These are phyloP conservation scores for Dacryopinax primogenitus DNA, from an alignment of 768 basidiomycete genomes.

Conservation along the genomic window DNA sequence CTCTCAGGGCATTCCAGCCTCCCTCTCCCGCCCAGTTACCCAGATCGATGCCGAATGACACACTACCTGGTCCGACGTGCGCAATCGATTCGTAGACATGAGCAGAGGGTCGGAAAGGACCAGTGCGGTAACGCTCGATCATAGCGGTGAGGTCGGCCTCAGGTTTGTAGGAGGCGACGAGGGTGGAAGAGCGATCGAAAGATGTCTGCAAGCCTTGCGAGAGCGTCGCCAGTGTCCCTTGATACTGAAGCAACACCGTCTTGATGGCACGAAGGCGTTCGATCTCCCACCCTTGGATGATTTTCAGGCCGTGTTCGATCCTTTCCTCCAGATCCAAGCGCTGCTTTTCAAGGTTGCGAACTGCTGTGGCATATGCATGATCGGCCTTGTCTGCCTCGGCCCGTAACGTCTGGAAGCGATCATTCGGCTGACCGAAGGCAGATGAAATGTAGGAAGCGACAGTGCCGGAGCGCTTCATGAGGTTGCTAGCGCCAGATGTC, in stretches of 20 bases:
- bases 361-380: conserved; percentile 59
- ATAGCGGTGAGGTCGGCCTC: conserved; percentile 75
- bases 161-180: conserved; percentile 75
- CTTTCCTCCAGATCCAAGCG: conserved; percentile 75
- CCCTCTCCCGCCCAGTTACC: conserved; percentile 76
- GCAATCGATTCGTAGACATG: conserved; percentile 78
- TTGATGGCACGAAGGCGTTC: conserved; percentile 76
- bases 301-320: conserved; percentile 69
- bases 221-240: conserved; percentile 61
- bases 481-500: conserved; percentile 37
- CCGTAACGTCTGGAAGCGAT: conserved; percentile 38
- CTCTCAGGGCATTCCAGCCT: conserved; percentile 48
- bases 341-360: conserved; percentile 73
- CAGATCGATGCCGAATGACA: conserved; percentile 75
- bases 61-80: conserved; percentile 70
- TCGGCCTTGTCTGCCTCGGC: conserved; percentile 74
- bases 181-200: conserved; percentile 54
- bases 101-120: conserved; percentile 76
- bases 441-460: conserved; percentile 62
- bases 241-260: conserved; percentile 77
- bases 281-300: conserved; percentile 71
- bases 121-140: conserved; percentile 86
- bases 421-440: conserved; percentile 38
- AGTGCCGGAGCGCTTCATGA: conserved; percentile 56
- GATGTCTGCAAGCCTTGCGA: conserved; percentile 54